A percentile compares a stretch with the other conserved stretches of the same genome.
Conservation (phyloP, 768 basidiomycete genomes). For the Amanita inopinata region DNA sequence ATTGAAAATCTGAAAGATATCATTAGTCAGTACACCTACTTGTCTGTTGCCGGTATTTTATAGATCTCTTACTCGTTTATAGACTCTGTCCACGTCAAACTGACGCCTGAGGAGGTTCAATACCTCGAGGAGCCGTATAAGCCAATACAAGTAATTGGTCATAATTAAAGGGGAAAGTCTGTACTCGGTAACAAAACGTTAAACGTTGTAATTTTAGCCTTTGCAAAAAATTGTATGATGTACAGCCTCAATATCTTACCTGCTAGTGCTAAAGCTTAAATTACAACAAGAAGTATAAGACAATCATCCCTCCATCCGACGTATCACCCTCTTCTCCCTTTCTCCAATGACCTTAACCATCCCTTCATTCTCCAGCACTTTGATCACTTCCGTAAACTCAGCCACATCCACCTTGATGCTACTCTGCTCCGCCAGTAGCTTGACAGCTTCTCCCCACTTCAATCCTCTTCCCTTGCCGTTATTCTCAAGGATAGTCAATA, state of each 20-base stretch:
- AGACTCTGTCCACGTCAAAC: slow-evolving; percentile 29
- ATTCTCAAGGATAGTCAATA: slow-evolving; percentile 54
- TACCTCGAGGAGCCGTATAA: slow-evolving; percentile 35
- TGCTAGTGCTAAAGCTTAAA: too few relatives aligned
- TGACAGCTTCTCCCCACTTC: slow-evolving; percentile 78
- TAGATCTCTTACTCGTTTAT: not conserved
- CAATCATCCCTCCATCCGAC: slow-evolving; percentile 40
- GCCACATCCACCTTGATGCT: slow-evolving; percentile 66
- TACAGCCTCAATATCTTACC: too few relatives aligned
- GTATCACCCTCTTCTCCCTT: slow-evolving; percentile 74
- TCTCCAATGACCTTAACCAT: slow-evolving; percentile 80
- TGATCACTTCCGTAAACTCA: slow-evolving; percentile 79
- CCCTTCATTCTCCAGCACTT: slow-evolving; percentile 77
- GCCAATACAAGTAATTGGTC: slow-evolving; percentile 15
- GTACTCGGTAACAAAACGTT: too few relatives aligned
- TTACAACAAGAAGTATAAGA: too few relatives aligned
- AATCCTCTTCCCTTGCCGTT: slow-evolving; percentile 49
- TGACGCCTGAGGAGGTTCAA: slow-evolving; percentile 39
- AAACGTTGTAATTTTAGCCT: too few relatives aligned
- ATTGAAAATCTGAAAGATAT: slow-evolving; percentile 29
- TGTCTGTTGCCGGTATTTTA: not conserved
- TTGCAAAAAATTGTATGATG: too few relatives aligned
- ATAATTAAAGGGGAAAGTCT: not conserved
- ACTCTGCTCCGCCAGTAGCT: slow-evolving; percentile 73
- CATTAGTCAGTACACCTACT: slow-evolving; percentile 16